A percentile compares a stretch with the other conserved stretches of the same genome.
phyloP scores from a whole-genome alignment of 805 yeast species.

The Candida khao-thaluensis region DNA sequence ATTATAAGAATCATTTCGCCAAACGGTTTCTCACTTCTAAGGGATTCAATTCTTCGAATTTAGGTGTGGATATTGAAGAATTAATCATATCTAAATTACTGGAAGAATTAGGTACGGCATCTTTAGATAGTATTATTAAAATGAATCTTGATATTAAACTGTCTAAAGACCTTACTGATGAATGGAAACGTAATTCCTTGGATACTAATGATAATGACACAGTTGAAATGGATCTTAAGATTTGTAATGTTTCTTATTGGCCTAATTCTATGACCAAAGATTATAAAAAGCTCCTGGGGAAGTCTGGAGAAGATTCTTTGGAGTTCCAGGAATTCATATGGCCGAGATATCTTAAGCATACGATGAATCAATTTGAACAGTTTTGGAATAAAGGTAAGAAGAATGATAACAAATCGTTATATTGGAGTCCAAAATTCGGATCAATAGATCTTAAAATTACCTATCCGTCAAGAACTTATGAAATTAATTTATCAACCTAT shows the following conservation, averaged over 20 bases:
- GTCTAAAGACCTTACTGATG: constrained; percentile 38
- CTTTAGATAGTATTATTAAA: constrained; percentile 76
- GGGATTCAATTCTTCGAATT: constrained; percentile 29
- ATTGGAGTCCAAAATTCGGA: constrained; percentile 85
- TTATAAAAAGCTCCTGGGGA: constrained; percentile 30
- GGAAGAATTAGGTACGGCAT: constrained; percentile 76
- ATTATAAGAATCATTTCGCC: constrained; percentile 83
- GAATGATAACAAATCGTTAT: constrained; percentile 41
- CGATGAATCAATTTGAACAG: constrained; percentile 39
- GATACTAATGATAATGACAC: constrained; percentile 13
- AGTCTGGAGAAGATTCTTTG: neutral
- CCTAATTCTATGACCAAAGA: constrained; percentile 47
- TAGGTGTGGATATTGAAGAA: constrained; percentile 63
- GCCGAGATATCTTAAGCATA: constrained; percentile 38
- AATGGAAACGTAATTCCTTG: constrained; percentile 31
- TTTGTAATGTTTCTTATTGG: constrained; percentile 46
- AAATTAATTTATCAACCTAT: constrained; percentile 74
- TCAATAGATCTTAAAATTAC: constrained; percentile 74
- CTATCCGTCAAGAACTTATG: constrained; percentile 69
- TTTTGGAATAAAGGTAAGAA: constrained; percentile 40
- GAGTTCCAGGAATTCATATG: constrained; percentile 25
- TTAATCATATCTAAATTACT: constrained; percentile 63
- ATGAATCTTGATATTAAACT: constrained; percentile 79
- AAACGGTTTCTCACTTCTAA: constrained; percentile 57
- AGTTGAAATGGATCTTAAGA: constrained; percentile 41